Base-by-base conservation (phyloP, 495 filamentous ascomycete species). In the Hypoxylon rickii region DNA sequence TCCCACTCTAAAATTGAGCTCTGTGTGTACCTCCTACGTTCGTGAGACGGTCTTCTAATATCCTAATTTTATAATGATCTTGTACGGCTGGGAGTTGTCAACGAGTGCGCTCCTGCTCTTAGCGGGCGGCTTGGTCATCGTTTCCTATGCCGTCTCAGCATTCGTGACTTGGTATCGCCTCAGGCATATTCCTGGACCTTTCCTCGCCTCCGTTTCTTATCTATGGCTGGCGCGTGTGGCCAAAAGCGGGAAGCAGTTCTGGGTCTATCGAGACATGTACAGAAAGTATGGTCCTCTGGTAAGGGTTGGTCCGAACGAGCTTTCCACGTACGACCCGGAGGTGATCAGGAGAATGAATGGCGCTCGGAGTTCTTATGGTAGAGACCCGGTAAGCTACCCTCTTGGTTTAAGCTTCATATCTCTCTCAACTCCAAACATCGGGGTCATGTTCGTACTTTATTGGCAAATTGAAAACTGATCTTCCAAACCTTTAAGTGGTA, bases 271-370 rank as follows among this genome's bases (percentile, higher is more conserved):
- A 24, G 19, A 18, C 21, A 38, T 36, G 40, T 65, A 32, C 4
- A 59, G 49, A 38, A 59, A 54, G 34, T 65, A 68, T 17, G 75
- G 72, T 5, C 68, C 71, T 2, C 67, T 79, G 6, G 67, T 76
- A n/a, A 67, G 76, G 20, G 64, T 80, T 33, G 73, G 66, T 0
- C 77, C 75, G 7, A 66, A 74, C 34, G 63, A 66, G 13, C 63
- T 80, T 22, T 53, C 76, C 33, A 75, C 71, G 3, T 63, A 66
- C 32, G 79, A 82, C 29, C 68, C 76, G 0, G 74, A 77, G 24
- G 51, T 74, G 0, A 52, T 81, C 13, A 60, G 50, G 16, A 38
- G 18, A 15, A 38, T 38, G 34, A 38, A 38, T 18, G 34, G 13
- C 7, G 34, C 34, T 38, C n/a, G 34, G 13, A 38, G 34, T 17